Conservation (phyloP, 768 basidiomycete species). For the Phylloporus arenicola region DNA sequence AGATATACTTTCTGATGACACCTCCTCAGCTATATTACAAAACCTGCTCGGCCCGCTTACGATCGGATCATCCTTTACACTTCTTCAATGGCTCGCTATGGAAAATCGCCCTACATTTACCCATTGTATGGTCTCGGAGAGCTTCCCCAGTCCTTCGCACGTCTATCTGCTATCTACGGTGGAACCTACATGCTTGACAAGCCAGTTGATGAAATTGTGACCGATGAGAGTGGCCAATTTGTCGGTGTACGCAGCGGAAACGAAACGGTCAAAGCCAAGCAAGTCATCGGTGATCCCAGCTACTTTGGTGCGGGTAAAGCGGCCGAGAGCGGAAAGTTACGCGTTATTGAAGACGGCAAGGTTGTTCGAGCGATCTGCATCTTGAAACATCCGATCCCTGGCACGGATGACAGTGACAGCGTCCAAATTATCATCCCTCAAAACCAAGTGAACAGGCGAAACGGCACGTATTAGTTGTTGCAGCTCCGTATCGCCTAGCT, state of each 20-base stretch:
- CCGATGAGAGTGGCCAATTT: constrained; percentile 81
- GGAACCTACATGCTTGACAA: constrained; percentile 99
- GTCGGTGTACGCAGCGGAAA: constrained; percentile 84
- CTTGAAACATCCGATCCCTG: constrained; percentile 96
- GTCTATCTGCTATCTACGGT: constrained; percentile 96
- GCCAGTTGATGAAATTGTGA: constrained; percentile 84
- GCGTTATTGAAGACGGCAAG: constrained; percentile 88
- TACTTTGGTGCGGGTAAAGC: constrained; percentile 83
- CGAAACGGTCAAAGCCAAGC: constrained; percentile 95
- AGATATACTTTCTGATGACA: constrained; percentile 6
- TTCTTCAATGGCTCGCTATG: constrained; percentile 97
- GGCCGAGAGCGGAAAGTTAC: constrained; percentile 66
- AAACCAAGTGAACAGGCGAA: constrained; percentile 89
- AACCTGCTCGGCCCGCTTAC: constrained; percentile 85
- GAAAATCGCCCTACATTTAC: constrained; percentile 99
- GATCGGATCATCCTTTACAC: constrained; percentile 97
- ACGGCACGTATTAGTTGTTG: constrained; percentile 53
- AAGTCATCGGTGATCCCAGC: constrained; percentile 96
- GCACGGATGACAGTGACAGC: constrained; percentile 92
- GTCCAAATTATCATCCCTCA: constrained; percentile 98
- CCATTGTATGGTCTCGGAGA: constrained; percentile 98
- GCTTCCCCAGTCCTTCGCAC: constrained; percentile 97
- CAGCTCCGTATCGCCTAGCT: constrained; percentile 1
- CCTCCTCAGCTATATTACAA: constrained; percentile 74
- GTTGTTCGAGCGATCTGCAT: constrained; percentile 97